A percentile compares a stretch with the other conserved stretches of the same genome.
These are phyloP conservation scores for Ilyonectria sp. DNA, from an alignment of 2,329 filamentous ascomycete genomes.

Conservation along the genomic window DNA sequence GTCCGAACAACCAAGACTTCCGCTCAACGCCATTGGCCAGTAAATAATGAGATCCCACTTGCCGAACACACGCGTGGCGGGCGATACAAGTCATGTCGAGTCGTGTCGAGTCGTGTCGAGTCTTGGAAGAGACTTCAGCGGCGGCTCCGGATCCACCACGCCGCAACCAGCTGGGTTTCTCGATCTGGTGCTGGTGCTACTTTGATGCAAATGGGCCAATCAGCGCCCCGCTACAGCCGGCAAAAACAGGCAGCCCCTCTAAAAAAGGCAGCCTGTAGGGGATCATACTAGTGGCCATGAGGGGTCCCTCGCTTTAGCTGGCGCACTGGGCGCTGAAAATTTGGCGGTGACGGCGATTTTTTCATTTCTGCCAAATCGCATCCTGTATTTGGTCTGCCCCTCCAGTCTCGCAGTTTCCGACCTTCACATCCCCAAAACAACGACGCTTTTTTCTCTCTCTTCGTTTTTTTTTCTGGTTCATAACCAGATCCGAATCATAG, in stretches of 20 bases:
- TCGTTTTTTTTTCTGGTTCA: constrained; percentile 3
- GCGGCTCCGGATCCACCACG: constrained; percentile 7
- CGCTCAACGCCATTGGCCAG: too few species aligned
- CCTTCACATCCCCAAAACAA: background rate
- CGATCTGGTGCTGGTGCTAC: constrained; percentile 5
- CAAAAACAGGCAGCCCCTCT: background rate
- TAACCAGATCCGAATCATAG: constrained; percentile 13
- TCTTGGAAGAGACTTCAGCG: constrained; percentile 5
- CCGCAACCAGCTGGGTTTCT: background rate
- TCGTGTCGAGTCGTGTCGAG: background rate
- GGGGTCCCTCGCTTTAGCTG: constrained; percentile 6
- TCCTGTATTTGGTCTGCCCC: constrained; percentile 32
- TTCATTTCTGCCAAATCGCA: constrained; percentile 51
- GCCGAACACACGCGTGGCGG: background rate
- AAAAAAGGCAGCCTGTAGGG: background rate
- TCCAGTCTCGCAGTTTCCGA: constrained; percentile 18
- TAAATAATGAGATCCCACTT: background rate
- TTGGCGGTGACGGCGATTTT: constrained; percentile 50
- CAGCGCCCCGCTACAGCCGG: background rate
- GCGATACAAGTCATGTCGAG: background rate
- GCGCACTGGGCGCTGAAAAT: constrained; percentile 34
- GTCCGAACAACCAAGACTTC: background rate
- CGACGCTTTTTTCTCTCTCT: constrained; percentile 8
- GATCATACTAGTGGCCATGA: constrained; percentile 16
- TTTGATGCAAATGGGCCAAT: background rate